These are phyloP conservation scores for Solanum ahanhuiri DNA, from an alignment of 257 asterid species.

Conservation along the genomic window DNA sequence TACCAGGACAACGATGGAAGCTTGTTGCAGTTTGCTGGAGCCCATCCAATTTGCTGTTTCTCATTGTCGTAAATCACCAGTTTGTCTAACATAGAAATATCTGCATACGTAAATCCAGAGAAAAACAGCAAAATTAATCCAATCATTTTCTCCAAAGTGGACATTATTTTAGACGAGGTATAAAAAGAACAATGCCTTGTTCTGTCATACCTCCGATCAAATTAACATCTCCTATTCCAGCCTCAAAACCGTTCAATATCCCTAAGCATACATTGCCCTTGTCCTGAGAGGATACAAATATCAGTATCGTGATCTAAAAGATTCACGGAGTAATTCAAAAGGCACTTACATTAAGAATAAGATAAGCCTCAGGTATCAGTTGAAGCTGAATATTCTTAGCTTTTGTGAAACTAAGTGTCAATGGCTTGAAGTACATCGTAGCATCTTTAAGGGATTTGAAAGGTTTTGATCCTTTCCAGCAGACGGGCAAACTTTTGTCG, in stretches of 20 bases:
- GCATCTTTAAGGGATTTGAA: constrained; percentile 52
- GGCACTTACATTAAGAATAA: constrained; percentile 49
- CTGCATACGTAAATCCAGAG: constrained; percentile 21
- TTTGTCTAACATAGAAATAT: constrained; percentile 74
- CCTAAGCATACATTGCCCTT: constrained; percentile 84
- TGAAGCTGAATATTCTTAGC: constrained; percentile 35
- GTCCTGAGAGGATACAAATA: constrained; percentile 32
- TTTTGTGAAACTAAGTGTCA: constrained; percentile 41
- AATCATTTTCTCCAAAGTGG: background rate
- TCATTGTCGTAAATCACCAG: constrained; percentile 82
- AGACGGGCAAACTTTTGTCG: constrained; percentile 64
- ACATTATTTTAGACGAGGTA: background rate
- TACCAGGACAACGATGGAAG: constrained; percentile 18
- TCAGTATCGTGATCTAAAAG: background rate
- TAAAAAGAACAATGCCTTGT: background rate
- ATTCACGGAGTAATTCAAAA: background rate
- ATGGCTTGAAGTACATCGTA: constrained; percentile 48
- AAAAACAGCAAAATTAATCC: too few species aligned
- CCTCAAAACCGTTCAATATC: constrained; percentile 69
- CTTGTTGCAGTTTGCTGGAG: constrained; percentile 28
- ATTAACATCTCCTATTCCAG: constrained; percentile 43
- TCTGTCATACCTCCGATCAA: constrained; percentile 63
- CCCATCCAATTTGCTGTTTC: constrained; percentile 67
- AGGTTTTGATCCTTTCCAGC: constrained; percentile 65
- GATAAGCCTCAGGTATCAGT: constrained; percentile 69